Conservation (phyloP, 2,329 filamentous ascomycete genomes). For the Corinectria fuckeliana region DNA sequence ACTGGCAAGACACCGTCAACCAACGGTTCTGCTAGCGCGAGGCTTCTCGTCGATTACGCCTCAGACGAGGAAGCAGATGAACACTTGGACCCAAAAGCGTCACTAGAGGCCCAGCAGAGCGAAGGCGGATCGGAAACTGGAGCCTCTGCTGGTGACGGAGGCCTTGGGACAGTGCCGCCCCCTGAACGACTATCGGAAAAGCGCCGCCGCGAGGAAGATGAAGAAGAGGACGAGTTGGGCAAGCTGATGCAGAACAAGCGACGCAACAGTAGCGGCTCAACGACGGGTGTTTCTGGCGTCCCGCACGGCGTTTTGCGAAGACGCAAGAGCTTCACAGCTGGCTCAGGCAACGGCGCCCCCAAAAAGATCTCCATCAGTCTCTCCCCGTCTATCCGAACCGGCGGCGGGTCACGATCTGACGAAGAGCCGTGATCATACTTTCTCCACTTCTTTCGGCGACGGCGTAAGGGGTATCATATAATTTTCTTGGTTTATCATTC, state of each 20-base stretch:
- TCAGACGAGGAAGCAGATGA: slow-evolving; percentile 81
- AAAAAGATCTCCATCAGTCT: slow-evolving; percentile 67
- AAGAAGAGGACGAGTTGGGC: slow-evolving; percentile 89
- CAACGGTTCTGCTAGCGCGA: slow-evolving; percentile 70
- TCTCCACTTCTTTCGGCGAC: slow-evolving; percentile 35
- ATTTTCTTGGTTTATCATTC: slow-evolving; percentile 28
- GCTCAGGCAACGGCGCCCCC: slow-evolving; percentile 48
- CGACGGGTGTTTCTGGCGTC: slow-evolving; percentile 46
- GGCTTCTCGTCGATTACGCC: slow-evolving; percentile 87
- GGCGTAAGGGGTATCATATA: slow-evolving; percentile 32
- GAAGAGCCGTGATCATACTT: slow-evolving; percentile 46
- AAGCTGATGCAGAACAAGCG: slow-evolving; percentile 75
- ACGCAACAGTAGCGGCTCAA: slow-evolving; percentile 63
- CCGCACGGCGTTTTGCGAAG: slow-evolving; percentile 41
- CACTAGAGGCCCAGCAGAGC: slow-evolving; percentile 32
- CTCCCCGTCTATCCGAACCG: slow-evolving; percentile 53
- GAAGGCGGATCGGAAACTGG: slow-evolving; percentile 45
- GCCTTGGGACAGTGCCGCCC: slow-evolving; percentile 54
- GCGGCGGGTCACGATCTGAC: slow-evolving; percentile 44
- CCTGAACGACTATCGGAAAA: slow-evolving; percentile 87
- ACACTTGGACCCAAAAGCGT: slow-evolving; percentile 62
- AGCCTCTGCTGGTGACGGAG: slow-evolving; percentile 38
- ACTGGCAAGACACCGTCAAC: slow-evolving; percentile 46
- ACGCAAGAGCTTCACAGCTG: slow-evolving; percentile 51
- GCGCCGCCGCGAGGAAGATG: slow-evolving; percentile 85